Evolutionary conservation across 305 asterid genomes (phyloP).

Genomic region (Fraxinus albicans): DNA sequence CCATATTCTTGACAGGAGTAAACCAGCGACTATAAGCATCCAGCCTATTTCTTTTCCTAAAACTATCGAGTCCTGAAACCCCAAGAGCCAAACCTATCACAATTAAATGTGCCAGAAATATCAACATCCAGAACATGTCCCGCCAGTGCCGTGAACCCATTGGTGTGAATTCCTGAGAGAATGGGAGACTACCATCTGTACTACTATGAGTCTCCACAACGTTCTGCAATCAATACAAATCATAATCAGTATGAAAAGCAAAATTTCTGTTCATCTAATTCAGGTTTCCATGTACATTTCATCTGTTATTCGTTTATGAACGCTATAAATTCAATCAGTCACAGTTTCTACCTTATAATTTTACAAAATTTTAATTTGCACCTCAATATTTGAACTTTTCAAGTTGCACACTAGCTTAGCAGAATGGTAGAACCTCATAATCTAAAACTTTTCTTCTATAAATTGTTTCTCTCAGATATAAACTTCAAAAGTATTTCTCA

Average conservation of each 20-base stretch:
- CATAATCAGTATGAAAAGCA: neutral
- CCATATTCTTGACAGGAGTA: slow-evolving; percentile 68
- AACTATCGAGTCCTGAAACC: slow-evolving; percentile 79
- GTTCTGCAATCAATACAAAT: slow-evolving; percentile 46
- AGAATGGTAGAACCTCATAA: neutral
- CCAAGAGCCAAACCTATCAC: slow-evolving; percentile 73
- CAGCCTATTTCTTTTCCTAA: slow-evolving; percentile 74
- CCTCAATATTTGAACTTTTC: neutral
- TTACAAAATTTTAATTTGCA: neutral
- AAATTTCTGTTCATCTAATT: neutral
- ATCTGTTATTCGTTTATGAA: neutral
- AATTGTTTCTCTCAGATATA: neutral
- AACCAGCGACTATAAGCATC: slow-evolving; percentile 68
- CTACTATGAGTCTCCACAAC: slow-evolving; percentile 36
- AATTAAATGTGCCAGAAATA: slow-evolving; percentile 66
- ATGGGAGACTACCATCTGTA: slow-evolving; percentile 13
- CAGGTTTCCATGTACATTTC: neutral
- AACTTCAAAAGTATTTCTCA: neutral
- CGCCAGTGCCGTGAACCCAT: slow-evolving; percentile 71
- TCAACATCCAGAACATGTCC: slow-evolving; percentile 86
- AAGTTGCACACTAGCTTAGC: neutral
- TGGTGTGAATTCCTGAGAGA: slow-evolving; percentile 46
- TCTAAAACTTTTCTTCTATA: neutral
- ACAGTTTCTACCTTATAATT: neutral
- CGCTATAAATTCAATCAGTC: neutral